Percentiles rank a stretch among this genome's conserved stretches.
phyloP scores from a whole-genome alignment of 371 early-diverging fungal genomes.

The Mortierella sp. region DNA sequence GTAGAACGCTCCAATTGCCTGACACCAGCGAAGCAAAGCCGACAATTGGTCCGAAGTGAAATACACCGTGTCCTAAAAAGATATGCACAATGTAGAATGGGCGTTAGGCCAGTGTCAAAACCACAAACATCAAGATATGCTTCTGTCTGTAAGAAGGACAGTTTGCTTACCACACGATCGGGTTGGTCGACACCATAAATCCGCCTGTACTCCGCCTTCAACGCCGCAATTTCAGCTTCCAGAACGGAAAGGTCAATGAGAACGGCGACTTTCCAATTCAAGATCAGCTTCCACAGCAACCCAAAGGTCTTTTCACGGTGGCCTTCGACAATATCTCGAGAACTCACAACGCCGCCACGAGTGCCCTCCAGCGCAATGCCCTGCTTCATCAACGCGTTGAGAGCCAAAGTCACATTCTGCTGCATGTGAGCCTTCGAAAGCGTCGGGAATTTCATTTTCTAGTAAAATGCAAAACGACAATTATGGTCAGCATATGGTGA shows the following conservation, averaged over 20 bases:
- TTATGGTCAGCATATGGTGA: neutral
- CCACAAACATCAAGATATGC: too few species aligned
- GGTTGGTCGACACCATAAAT: slow-evolving; percentile 40
- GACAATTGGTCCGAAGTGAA: slow-evolving; percentile 56
- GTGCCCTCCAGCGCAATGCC: slow-evolving; percentile 46
- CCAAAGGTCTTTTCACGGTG: slow-evolving; percentile 61
- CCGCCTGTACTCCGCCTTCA: slow-evolving; percentile 38
- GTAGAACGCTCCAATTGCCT: slow-evolving; percentile 57
- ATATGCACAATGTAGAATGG: too few species aligned
- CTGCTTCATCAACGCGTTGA: slow-evolving; percentile 33
- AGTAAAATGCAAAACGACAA: neutral
- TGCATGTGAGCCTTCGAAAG: slow-evolving; percentile 53
- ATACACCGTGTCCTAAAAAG: slow-evolving; percentile 51
- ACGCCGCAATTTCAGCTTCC: slow-evolving; percentile 34
- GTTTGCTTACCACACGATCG: slow-evolving; percentile 38
- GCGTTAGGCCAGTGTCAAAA: too few species aligned
- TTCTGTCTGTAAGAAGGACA: neutral
- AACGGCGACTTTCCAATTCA: slow-evolving; percentile 56
- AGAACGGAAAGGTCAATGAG: slow-evolving; percentile 44
- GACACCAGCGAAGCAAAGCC: slow-evolving; percentile 56
- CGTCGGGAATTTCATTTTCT: slow-evolving; percentile 58
- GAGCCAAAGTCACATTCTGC: slow-evolving; percentile 52
- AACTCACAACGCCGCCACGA: slow-evolving; percentile 43
- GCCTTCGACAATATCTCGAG: slow-evolving; percentile 57
- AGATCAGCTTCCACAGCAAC: slow-evolving; percentile 56